Conservation (phyloP, 2,329 filamentous ascomycete genomes). For the Phaeophleospora eucalypticola region DNA sequence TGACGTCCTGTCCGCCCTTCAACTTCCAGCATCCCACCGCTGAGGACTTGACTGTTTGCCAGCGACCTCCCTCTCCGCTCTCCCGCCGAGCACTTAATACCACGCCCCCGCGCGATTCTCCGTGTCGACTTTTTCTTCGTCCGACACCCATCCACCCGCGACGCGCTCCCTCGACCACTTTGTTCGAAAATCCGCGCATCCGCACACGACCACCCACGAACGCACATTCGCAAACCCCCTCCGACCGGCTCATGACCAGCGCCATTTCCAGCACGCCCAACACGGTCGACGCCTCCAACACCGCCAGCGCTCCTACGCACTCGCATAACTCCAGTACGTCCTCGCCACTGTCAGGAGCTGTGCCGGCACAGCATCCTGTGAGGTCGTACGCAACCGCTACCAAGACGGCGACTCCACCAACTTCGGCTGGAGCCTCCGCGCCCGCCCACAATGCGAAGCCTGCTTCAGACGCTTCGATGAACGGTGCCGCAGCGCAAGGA, state of each 20-base stretch:
- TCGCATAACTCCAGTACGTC: slow-evolving; percentile 51
- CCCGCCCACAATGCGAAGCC: slow-evolving; percentile 50
- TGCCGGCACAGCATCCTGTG: slow-evolving; percentile 53
- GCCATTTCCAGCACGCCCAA: slow-evolving; percentile 48
- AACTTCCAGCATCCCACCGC: background rate
- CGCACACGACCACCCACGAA: slow-evolving; percentile 1
- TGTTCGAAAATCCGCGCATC: no score
- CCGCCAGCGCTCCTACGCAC: slow-evolving; percentile 45
- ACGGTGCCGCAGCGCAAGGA: slow-evolving; percentile 57
- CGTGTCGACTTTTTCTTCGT: background rate
- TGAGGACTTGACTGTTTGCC: background rate
- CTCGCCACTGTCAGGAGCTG: slow-evolving; percentile 47
- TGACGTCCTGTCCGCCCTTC: no score
- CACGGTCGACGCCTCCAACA: slow-evolving; percentile 43
- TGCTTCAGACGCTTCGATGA: slow-evolving; percentile 71
- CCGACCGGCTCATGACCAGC: slow-evolving; percentile 57
- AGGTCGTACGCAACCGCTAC: slow-evolving; percentile 61
- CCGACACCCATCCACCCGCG: background rate
- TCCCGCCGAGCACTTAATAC: slow-evolving; percentile 7
- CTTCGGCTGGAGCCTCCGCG: slow-evolving; percentile 51
- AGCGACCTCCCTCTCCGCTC: slow-evolving; percentile 9
- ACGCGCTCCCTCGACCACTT: background rate
- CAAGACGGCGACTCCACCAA: slow-evolving; percentile 50
- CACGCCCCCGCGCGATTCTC: no score
- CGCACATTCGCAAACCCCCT: slow-evolving; percentile 7